Evolutionary conservation across 192 early-diverging fungal genomes (phyloP).

Genomic region (Obelidium mucronatum): DNA sequence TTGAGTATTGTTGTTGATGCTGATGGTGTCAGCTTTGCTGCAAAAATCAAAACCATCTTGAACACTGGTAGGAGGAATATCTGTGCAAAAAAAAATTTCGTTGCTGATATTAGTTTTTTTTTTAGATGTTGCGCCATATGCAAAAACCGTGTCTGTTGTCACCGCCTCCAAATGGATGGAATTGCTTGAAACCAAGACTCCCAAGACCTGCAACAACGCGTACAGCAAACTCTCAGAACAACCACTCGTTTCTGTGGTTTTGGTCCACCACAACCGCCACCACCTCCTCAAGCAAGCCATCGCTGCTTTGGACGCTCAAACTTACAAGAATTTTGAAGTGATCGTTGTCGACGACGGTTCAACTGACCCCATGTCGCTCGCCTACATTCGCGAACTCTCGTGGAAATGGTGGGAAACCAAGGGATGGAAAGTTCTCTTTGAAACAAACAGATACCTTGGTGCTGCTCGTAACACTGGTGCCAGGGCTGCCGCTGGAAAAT

Average conservation of each 20-base stretch:
- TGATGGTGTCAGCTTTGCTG: slow-evolving; percentile 7
- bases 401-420: slow-evolving; percentile 49
- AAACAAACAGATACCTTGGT: slow-evolving; percentile 52
- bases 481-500: slow-evolving; percentile 43
- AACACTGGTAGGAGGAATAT: neutral
- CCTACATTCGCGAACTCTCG: slow-evolving; percentile 44
- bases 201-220: slow-evolving; percentile 9
- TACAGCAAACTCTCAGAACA: slow-evolving; percentile 32
- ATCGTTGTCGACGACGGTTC: slow-evolving; percentile 54
- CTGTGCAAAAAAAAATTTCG: no score
- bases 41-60: slow-evolving; percentile 20
- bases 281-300: slow-evolving; percentile 50
- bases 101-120: neutral
- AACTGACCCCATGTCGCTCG: slow-evolving; percentile 35
- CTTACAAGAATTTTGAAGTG: slow-evolving; percentile 50
- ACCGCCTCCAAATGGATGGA: slow-evolving; percentile 25
- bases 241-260: slow-evolving; percentile 48
- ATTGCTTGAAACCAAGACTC: neutral
- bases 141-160: neutral
- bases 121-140: neutral
- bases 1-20: slow-evolving; percentile 11
- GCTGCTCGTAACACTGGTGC: slow-evolving; percentile 51
- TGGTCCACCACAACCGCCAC: slow-evolving; percentile 51
- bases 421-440: slow-evolving; percentile 50
- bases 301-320: slow-evolving; percentile 43